Base-by-base conservation (phyloP, 2,329 filamentous ascomycete genomes). In the Didymella sp. region DNA sequence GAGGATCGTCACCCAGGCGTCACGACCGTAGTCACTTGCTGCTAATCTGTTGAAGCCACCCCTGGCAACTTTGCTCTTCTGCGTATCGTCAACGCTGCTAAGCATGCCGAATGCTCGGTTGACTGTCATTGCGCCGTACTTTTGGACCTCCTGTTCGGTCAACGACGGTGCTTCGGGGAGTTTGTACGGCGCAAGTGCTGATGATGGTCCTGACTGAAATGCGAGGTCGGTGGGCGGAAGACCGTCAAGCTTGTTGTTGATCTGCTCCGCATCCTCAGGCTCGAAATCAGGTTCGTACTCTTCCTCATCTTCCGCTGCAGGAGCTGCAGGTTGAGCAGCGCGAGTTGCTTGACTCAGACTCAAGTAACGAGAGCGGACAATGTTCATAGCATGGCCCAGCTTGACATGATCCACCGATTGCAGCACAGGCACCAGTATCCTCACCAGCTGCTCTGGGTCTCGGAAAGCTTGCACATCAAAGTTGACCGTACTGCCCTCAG, bases 281-380 rank as follows among this genome's bases (percentile, higher is more conserved):
- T 89, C 87, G 65, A 92, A 92, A 70, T 96, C 90, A 0, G 94
- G 93, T 69, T 97, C 94, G 70, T 97, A 97, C 67, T 96, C 91
- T 63, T 96, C 92, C 19, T 96, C 93, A 3, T 90, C 87, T 24
- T 84, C 86, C 2, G 74, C 76, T 15, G 69, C 54, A 30, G 59
- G 63, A 21, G 64, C 60, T 45, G 72, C 66, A 63, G 74, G 63
- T 62, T 66, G 52, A 59, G 75, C 63, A 40, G 47, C 53, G 48
- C 58, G 62, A 19, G 72, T 64, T 17, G 67, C 58, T 54, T 74
- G 71, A 49, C 70, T 72, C 5, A 81, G 63, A 30, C 66, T 66
- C 22, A 80, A 66, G 56, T 78, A 80, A 13, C 80, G 73, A 19
- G 73, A 64, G 15, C 79, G 75, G 7, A 82, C 76, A 24, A 74